phyloP scores from a whole-genome alignment of 495 filamentous ascomycete species.

The Aspergillus haitiensis region DNA sequence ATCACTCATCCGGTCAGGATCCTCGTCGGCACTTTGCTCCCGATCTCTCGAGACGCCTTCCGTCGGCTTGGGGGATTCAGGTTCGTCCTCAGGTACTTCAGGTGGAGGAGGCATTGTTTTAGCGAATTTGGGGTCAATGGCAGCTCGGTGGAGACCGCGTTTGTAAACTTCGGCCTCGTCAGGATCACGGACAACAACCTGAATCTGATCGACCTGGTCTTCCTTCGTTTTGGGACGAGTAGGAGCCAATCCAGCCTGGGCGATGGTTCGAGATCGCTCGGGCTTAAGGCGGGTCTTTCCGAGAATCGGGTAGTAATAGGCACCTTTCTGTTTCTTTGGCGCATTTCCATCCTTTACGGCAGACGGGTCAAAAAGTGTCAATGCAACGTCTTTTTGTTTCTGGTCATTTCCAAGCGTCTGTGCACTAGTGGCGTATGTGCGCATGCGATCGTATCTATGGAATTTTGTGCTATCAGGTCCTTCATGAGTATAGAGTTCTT shows the following conservation, averaged over 20 bases:
- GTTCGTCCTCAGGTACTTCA: slow-evolving; percentile 29
- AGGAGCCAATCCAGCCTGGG: slow-evolving; percentile 46
- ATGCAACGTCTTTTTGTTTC: slow-evolving; percentile 56
- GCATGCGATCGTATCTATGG: slow-evolving; percentile 75
- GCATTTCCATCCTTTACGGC: slow-evolving; percentile 21
- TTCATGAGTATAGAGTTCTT: slow-evolving; percentile 63
- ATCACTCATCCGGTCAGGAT: slow-evolving; percentile 28
- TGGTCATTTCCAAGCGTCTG: slow-evolving; percentile 60
- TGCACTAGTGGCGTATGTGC: slow-evolving; percentile 78
- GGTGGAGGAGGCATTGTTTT: slow-evolving; percentile 41
- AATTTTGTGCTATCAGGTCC: slow-evolving; percentile 43
- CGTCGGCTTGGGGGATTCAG: background rate
- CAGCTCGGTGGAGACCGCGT: slow-evolving; percentile 43
- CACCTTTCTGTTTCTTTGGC: slow-evolving; percentile 59
- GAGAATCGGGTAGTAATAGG: slow-evolving; percentile 87
- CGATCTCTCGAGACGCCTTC: slow-evolving; percentile 9
- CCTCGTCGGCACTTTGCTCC: slow-evolving; percentile 17
- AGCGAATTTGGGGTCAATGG: slow-evolving; percentile 47
- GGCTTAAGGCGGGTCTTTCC: slow-evolving; percentile 65
- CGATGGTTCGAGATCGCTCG: slow-evolving; percentile 53
- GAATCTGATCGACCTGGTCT: slow-evolving; percentile 56
- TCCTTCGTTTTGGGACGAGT: slow-evolving; percentile 37
- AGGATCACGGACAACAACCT: slow-evolving; percentile 54
- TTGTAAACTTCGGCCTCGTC: slow-evolving; percentile 54
- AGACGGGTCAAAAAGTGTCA: slow-evolving; percentile 65